Evolutionary conservation across 2,329 filamentous ascomycete genomes (phyloP), one percentile per base, ranked within the genome.

Genomic region (Trichoderma sp.): DNA sequence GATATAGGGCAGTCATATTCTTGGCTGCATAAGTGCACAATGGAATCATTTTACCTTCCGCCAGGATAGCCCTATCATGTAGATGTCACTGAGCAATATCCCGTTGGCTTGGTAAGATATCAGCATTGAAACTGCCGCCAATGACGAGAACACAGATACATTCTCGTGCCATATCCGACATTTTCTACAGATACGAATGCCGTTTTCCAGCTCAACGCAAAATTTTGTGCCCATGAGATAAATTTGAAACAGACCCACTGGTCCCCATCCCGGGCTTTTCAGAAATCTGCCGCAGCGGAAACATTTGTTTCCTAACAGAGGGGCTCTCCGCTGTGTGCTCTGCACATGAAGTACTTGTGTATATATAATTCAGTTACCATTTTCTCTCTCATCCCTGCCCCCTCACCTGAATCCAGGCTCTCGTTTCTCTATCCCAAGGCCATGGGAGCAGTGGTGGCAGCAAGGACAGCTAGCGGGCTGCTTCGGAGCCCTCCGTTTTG

Each of bases 401-500:
- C 11, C 43, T 16, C 11, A 27, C 24, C 29, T 47, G 24, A 35
- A 49, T 56, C n/a, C 47, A 14, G 33, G 43, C 11, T 52, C 40
- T 53, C 21, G 27, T 37, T 53, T 53, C 60, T 49, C 31, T 53
- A 37, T 49, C 13, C 55, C 55, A 24, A 37, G 31, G 19, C 33
- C 37, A 35, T 29, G 47, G 24, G 16, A 21, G 13, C 40, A 19
- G 16, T 10, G 19, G 7, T n/a, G 40, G 40, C 16, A 43, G 40
- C 53, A 52, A 67, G 64, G 53, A 53, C 61, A 33, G 53, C 61
- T 56, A 55, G 53, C 63, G 24, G 40, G 33, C 35, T 57, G 27
- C 40, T 65, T 69, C 61, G 60, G 61, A 65, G 68, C 61, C 24
- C 52, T 68, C 47, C 53, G 68, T 55, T 61, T 61, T 64, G 61